Percentiles rank a stretch among this genome's conserved stretches.
Evolutionary conservation across 2,329 filamentous ascomycete species (phyloP).

Genomic region (Colletotrichum musae): DNA sequence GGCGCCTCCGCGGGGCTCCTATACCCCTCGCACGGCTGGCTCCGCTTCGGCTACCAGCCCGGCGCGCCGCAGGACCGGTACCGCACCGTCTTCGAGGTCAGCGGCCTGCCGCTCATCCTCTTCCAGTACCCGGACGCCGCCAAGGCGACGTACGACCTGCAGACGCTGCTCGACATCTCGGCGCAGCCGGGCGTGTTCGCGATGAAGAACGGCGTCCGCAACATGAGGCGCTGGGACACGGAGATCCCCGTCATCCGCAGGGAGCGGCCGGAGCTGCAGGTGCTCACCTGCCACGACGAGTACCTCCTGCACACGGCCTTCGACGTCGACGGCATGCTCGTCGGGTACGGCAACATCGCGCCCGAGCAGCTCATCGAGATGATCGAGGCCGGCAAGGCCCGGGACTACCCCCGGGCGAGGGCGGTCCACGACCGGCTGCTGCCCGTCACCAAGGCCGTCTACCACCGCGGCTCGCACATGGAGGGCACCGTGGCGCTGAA

Average conservation of each 20-base stretch:
- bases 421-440: slow-evolving; percentile 65
- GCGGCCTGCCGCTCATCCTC: slow-evolving; percentile 64
- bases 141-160: slow-evolving; percentile 65
- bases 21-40: slow-evolving; percentile 68
- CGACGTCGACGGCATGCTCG: slow-evolving; percentile 67
- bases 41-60: slow-evolving; percentile 68
- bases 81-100: slow-evolving; percentile 64
- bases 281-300: slow-evolving; percentile 67
- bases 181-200: slow-evolving; percentile 67
- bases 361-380: slow-evolving; percentile 64
- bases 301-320: slow-evolving; percentile 67
- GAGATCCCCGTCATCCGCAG: slow-evolving; percentile 67
- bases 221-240: slow-evolving; percentile 70
- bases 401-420: slow-evolving; percentile 63
- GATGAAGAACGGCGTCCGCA: slow-evolving; percentile 71
- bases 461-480: slow-evolving; percentile 69
- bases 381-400: slow-evolving; percentile 64
- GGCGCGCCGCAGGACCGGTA: slow-evolving; percentile 68
- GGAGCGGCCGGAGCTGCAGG: slow-evolving; percentile 63
- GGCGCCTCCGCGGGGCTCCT: slow-evolving; percentile 65
- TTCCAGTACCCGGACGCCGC: slow-evolving; percentile 69
- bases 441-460: slow-evolving; percentile 67
- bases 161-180: slow-evolving; percentile 67
- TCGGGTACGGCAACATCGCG: slow-evolving; percentile 68
- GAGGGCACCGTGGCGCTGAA: slow-evolving; percentile 67